Percentiles rank a stretch among this genome's conserved stretches.
phyloP scores from a whole-genome alignment of 805 yeast species.

The Candida nanaspora region DNA sequence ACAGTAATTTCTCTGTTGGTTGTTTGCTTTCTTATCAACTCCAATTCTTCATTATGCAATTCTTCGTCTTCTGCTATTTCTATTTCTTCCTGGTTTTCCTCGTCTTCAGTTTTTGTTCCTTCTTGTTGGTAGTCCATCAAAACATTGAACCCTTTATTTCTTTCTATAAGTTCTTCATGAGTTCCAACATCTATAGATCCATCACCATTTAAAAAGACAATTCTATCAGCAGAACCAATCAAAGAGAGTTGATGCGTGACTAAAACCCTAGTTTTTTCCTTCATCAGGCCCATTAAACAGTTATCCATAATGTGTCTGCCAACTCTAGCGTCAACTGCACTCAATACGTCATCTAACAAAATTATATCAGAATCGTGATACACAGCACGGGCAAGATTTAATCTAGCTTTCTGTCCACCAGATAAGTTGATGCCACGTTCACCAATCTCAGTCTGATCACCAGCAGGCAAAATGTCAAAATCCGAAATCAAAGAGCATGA shows the following conservation, averaged over 20 bases:
- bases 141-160: constrained; percentile 40
- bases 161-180: constrained; percentile 38
- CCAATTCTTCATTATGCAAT: constrained; percentile 8
- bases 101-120: constrained; percentile 22
- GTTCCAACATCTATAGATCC: constrained; percentile 56
- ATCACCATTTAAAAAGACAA: constrained; percentile 60
- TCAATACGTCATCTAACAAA: constrained; percentile 69
- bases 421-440: constrained; percentile 79
- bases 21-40: constrained; percentile 13
- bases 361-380: constrained; percentile 63
- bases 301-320: constrained; percentile 71
- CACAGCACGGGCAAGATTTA: constrained; percentile 72
- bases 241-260: constrained; percentile 81
- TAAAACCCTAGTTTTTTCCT: constrained; percentile 55
- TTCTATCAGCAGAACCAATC: constrained; percentile 57
- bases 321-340: constrained; percentile 84
- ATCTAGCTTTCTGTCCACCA: constrained; percentile 86
- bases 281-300: constrained; percentile 54
- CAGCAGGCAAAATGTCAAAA: constrained; percentile 60
- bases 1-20: constrained; percentile 2
- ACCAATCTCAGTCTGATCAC: constrained; percentile 76
- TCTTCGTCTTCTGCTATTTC: constrained; percentile 28
- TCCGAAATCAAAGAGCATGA: constrained; percentile 67
- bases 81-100: constrained; percentile 8
- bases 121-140: constrained; percentile 39